These are phyloP conservation scores for Saprolegnia diclina DNA, from an alignment of 352 stramenopile genomes.

Conservation along the genomic window DNA sequence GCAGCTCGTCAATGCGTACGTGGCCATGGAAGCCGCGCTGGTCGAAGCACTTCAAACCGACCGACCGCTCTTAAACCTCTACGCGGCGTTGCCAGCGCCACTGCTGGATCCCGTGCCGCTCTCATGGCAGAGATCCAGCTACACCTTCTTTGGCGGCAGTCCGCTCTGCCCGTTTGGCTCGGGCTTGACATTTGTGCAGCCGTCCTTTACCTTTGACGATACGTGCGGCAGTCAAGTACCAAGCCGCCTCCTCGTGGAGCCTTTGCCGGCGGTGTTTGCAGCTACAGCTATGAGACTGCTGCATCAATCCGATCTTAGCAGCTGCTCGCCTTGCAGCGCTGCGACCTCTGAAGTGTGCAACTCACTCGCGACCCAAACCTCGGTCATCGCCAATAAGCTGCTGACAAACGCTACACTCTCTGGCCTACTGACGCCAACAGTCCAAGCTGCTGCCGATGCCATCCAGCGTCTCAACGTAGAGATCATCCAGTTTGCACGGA, in stretches of 20 bases:
- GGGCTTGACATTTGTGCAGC: background rate
- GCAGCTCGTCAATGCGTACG: background rate
- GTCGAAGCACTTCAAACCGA: background rate
- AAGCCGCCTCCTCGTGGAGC: background rate
- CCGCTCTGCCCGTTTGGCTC: background rate
- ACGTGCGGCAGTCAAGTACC: background rate
- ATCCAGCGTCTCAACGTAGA: background rate
- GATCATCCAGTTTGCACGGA: slow-evolving; percentile 6
- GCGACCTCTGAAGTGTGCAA: background rate
- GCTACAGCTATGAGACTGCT: background rate
- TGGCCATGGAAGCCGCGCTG: background rate
- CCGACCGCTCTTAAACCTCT: background rate
- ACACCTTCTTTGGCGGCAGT: background rate
- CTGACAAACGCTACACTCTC: background rate
- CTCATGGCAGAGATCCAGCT: background rate
- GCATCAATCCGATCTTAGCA: background rate
- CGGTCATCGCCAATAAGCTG: background rate
- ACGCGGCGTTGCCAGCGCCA: background rate
- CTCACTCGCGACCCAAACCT: background rate
- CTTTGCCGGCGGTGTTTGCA: background rate
- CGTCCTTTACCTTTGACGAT: slow-evolving; percentile 4
- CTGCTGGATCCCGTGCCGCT: background rate
- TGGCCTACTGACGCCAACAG: background rate
- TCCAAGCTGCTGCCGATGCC: background rate
- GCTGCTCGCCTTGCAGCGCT: background rate